phyloP scores from a whole-genome alignment of 2,329 filamentous ascomycete species.

The Nemania sp. region DNA sequence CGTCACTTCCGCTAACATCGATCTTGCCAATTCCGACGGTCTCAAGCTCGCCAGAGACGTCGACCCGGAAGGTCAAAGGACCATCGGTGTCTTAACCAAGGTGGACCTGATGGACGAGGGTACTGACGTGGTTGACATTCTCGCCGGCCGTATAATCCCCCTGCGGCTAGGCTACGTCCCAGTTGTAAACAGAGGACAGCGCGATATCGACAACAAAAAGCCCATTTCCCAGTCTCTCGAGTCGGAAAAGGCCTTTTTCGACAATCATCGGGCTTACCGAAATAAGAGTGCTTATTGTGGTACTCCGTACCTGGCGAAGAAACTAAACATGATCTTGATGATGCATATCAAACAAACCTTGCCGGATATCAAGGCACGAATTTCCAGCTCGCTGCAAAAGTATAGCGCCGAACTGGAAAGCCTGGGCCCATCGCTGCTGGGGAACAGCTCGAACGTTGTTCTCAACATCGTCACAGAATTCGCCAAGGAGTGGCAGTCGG shows the following conservation, averaged over 20 bases:
- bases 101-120: constrained; percentile 99
- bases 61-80: constrained; percentile 94
- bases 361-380: constrained; percentile 96
- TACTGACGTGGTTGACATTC: constrained; percentile 97
- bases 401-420: constrained; percentile 81
- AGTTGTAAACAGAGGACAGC: constrained; percentile 95
- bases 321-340: constrained; percentile 98
- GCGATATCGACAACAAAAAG: constrained; percentile 98
- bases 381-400: constrained; percentile 90
- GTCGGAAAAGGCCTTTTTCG: constrained; percentile 95
- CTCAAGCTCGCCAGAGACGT: constrained; percentile 96
- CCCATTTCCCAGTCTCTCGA: constrained; percentile 89
- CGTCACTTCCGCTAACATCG: constrained; percentile 94
- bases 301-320: constrained; percentile 93
- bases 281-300: constrained; percentile 99
- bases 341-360: constrained; percentile 99
- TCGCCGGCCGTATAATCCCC: constrained; percentile 96
- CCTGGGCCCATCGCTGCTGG: constrained; percentile 91
- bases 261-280: constrained; percentile 96
- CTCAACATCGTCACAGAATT: constrained; percentile 99
- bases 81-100: constrained; percentile 97
- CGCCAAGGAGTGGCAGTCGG: constrained; percentile 94
- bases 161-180: constrained; percentile 93
- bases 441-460: constrained; percentile 94
- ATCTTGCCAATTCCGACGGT: constrained; percentile 98